Base-by-base conservation (phyloP, 257 asterid genomes). In the Leonotis leonurus region DNA sequence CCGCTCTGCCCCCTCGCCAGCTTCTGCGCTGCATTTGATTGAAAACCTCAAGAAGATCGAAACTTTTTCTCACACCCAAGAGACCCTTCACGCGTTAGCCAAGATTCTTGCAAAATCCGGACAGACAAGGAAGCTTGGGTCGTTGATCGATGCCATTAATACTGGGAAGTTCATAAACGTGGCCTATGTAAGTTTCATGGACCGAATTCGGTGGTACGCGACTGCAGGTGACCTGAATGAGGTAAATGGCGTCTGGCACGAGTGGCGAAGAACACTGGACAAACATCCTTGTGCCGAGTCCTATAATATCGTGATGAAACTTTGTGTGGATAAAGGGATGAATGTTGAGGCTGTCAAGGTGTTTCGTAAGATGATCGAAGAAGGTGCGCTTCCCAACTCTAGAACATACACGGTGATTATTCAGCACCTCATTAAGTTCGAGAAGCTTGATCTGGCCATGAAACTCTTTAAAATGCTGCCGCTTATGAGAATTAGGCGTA, bases 341-440 rank as follows among this genome's bases (percentile, higher is more conserved):
- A 82, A 89, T 72, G 55, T 57, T 27, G 95, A 83, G 60, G 95
- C 96, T 2, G 85, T 85, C 60, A 73, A 62, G 55, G 69, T 87
- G 21, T 92, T 92, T 60, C 36, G 52, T 59, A 69, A 70, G 65
- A 75, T 89, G 80, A 70, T 87, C 37, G 86, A 79, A 65, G 97
- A 86, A 77, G 96, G 97, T 43, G 93, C 86, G 1, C 96, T 89
- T 73, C 99, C 95, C 2, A 92, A 92, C 80, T 77, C 84, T 32
- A 81, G 97, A 73, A 86, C 99, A 0, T 89, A 83, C 55, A 85
- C 96, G 0, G 76, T 89, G 67, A 68, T 92, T 8, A 85, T 89
- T 50, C 88, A 89, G 73, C 99, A 92, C 77, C 87, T 92, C 48
- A 56, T 89, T 41, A 74, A 53, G 54, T 73, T 76, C 18, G 69